phyloP scores from a whole-genome alignment of 768 basidiomycete genomes.

The Mycena metata region DNA sequence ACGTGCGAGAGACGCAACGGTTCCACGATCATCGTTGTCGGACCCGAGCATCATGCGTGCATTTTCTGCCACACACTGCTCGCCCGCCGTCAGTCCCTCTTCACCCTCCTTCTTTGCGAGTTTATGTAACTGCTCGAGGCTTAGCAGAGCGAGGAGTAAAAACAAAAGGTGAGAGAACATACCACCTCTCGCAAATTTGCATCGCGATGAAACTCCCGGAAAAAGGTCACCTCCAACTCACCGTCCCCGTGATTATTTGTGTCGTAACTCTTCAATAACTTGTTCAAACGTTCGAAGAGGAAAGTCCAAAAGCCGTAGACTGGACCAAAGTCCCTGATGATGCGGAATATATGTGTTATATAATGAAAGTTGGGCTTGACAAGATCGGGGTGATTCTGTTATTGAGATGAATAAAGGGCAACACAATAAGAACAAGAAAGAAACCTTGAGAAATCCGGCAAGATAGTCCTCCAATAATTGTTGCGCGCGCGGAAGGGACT shows the following conservation, averaged over 20 bases:
- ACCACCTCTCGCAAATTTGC: too few relatives aligned
- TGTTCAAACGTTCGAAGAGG: slow-evolving; percentile 48
- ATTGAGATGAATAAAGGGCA: too few relatives aligned
- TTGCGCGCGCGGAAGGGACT: slow-evolving; percentile 18
- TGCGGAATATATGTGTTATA: slow-evolving; percentile 9
- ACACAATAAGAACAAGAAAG: too few relatives aligned
- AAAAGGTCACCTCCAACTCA: not conserved
- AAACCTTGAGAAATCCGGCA: not conserved
- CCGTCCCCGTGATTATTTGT: slow-evolving; percentile 43
- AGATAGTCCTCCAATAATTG: slow-evolving; percentile 32
- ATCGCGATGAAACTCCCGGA: too few relatives aligned
- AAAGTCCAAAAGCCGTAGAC: slow-evolving; percentile 50
- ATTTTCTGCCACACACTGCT: not conserved
- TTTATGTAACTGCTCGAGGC: too few relatives aligned
- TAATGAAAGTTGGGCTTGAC: slow-evolving; percentile 34
- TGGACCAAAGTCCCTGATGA: slow-evolving; percentile 42
- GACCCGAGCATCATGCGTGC: not conserved
- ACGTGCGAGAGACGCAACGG: not conserved
- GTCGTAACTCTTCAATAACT: slow-evolving; percentile 44
- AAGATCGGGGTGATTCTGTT: slow-evolving; percentile 9
- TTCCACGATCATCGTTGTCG: not conserved
- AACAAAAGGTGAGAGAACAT: too few relatives aligned
- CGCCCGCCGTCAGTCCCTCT: not conserved
- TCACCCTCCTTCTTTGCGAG: too few relatives aligned
- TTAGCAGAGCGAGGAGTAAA: too few relatives aligned